Evolutionary conservation across 73 alveolate species (phyloP).

Genomic region (Uronychia binucleata): DNA sequence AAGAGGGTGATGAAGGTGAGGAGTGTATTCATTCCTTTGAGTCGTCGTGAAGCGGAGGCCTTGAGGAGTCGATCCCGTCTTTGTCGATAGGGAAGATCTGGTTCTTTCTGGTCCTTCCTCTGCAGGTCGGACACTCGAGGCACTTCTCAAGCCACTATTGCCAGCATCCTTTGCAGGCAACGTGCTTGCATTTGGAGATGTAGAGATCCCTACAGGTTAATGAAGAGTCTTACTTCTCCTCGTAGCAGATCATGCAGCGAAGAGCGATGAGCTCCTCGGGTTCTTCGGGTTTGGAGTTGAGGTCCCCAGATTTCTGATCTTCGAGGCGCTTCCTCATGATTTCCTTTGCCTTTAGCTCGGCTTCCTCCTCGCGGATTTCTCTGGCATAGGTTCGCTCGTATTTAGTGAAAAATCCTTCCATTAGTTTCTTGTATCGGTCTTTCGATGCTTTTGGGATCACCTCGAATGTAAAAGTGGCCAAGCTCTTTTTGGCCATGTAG

Average conservation of each 20-base stretch:
- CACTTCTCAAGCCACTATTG: slow-evolving; percentile 27
- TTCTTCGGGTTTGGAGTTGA: slow-evolving; percentile 3
- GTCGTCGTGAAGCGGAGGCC: no score
- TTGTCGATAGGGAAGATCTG: slow-evolving; percentile 24
- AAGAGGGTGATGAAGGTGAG: no score
- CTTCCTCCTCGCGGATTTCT: slow-evolving; percentile 1
- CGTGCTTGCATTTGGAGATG: slow-evolving; percentile 43
- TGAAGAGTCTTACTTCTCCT: slow-evolving; percentile 6
- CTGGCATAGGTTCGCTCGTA: slow-evolving; percentile 6
- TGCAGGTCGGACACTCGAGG: slow-evolving; percentile 50
- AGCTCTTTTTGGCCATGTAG: not conserved
- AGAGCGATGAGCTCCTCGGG: not conserved
- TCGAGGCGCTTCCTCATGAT: not conserved
- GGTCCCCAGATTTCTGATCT: not conserved
- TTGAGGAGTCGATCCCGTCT: not conserved
- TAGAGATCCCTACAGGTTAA: slow-evolving; percentile 10
- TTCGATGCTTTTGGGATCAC: not conserved
- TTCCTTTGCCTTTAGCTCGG: not conserved
- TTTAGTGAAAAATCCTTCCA: not conserved
- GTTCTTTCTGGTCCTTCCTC: slow-evolving; percentile 50
- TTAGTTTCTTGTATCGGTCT: slow-evolving; percentile 3
- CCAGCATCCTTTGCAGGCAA: slow-evolving; percentile 45
- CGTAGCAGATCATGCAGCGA: slow-evolving; percentile 33
- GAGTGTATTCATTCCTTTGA: no score
- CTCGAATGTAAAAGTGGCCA: not conserved